Conservation (phyloP, 1,284 basidiomycete species). For the Boletus semigastroideus region DNA sequence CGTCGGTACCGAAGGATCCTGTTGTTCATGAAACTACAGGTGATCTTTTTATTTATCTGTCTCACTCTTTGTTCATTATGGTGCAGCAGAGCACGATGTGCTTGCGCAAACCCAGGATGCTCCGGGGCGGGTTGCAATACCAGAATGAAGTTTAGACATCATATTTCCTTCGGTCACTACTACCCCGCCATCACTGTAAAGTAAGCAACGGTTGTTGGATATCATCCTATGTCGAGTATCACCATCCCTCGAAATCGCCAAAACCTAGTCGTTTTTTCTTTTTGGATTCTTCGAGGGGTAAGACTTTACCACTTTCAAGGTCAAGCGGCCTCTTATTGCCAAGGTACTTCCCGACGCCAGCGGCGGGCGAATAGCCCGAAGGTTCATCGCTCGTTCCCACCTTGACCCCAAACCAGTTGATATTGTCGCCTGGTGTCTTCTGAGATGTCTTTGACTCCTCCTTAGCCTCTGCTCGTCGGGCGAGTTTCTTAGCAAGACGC, state of each 20-base stretch:
- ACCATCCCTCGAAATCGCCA: slow-evolving; percentile 78
- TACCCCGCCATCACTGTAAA: slow-evolving; percentile 14
- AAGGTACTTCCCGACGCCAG: slow-evolving; percentile 66
- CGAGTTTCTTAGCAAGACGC: slow-evolving; percentile 72
- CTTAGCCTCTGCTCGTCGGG: slow-evolving; percentile 56
- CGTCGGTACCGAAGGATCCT: slow-evolving; percentile 45
- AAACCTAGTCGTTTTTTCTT: slow-evolving; percentile 80
- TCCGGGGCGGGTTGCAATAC: slow-evolving; percentile 19
- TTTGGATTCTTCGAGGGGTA: slow-evolving; percentile 46
- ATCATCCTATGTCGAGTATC: slow-evolving; percentile 17
- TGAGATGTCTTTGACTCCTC: slow-evolving; percentile 28
- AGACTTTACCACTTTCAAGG: slow-evolving; percentile 8
- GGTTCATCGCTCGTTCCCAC: slow-evolving; percentile 48
- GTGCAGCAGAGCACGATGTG: slow-evolving; percentile 6
- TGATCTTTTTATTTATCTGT: slow-evolving; percentile 12
- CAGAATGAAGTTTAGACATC: slow-evolving; percentile 6
- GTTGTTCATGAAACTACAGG: slow-evolving; percentile 30
- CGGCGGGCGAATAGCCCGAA: slow-evolving; percentile 30
- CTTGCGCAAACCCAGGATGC: slow-evolving; percentile 1
- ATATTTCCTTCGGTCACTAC: neutral
- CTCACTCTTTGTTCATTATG: slow-evolving; percentile 3
- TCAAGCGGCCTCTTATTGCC: slow-evolving; percentile 49
- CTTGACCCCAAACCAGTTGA: slow-evolving; percentile 85
- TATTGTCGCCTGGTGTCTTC: slow-evolving; percentile 57
- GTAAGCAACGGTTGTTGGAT: slow-evolving; percentile 8